Percentiles rank a stretch among this genome's conserved stretches.
Conservation (phyloP, 2,329 filamentous ascomycete genomes). For the Venturia nashicola region DNA sequence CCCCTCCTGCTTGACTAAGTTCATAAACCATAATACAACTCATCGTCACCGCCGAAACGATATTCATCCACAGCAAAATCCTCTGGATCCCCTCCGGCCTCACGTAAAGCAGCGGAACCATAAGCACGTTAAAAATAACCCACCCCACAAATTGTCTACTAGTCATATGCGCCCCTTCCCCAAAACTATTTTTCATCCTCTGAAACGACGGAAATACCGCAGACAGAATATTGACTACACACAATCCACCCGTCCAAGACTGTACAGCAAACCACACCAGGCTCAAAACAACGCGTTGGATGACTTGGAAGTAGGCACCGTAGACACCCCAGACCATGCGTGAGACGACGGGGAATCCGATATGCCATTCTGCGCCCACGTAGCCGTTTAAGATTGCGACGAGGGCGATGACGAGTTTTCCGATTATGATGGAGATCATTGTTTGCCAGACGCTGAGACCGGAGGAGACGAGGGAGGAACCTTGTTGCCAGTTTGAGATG, state of each 20-base stretch:
- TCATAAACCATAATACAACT: not conserved
- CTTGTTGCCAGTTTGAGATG: conserved; percentile 23
- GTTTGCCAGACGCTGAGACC: conserved; percentile 31
- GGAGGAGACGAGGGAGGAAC: conserved; percentile 24
- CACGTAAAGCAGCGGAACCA: not conserved
- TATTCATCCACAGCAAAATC: not conserved
- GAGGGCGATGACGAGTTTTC: conserved; percentile 24
- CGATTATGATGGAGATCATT: conserved; percentile 27
- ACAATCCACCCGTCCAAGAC: conserved; percentile 23
- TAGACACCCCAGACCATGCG: conserved; percentile 30
- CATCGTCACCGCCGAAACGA: not conserved
- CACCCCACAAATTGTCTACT: not conserved
- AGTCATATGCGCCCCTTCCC: not conserved
- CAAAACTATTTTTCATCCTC: not conserved
- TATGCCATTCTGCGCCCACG: conserved; percentile 27
- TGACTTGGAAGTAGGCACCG: conserved; percentile 27
- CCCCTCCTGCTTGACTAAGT: not conserved
- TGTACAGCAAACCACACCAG: conserved; percentile 29
- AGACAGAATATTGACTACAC: not conserved
- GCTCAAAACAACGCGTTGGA: conserved; percentile 29
- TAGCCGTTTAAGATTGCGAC: conserved; percentile 24
- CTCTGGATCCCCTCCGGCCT: not conserved
- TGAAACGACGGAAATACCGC: not conserved
- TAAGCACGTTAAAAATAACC: not conserved
- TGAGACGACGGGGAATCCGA: conserved; percentile 31